Percentiles rank a stretch among this genome's conserved stretches.
Conservation (phyloP, 768 basidiomycete species). For the Kwoniella heveanensis region DNA sequence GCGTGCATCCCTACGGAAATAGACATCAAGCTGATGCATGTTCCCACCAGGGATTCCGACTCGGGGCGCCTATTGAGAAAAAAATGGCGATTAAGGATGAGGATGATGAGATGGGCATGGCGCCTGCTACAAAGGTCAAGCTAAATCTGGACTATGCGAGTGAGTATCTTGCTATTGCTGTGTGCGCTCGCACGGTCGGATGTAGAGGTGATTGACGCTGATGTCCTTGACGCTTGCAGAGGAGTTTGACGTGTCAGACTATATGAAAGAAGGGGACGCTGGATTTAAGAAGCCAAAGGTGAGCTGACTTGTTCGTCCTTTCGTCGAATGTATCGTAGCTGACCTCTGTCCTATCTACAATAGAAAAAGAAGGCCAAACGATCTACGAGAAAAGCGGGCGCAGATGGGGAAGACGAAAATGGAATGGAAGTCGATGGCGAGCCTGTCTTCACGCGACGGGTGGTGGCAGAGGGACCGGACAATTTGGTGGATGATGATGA, state of each 20-base stretch:
- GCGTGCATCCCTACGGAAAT: too few species aligned
- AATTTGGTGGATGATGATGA: slow-evolving; percentile 99
- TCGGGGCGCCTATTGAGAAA: slow-evolving; percentile 63
- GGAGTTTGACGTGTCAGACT: slow-evolving; percentile 82
- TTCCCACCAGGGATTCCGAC: slow-evolving; percentile 88
- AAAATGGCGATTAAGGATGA: slow-evolving; percentile 61
- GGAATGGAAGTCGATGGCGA: slow-evolving; percentile 80
- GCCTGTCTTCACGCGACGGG: slow-evolving; percentile 63
- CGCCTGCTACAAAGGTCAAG: slow-evolving; percentile 61
- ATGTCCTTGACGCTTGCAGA: slow-evolving; percentile 59
- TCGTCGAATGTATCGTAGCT: not conserved
- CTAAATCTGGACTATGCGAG: slow-evolving; percentile 87
- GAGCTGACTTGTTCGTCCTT: slow-evolving; percentile 17
- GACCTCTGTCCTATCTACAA: not conserved
- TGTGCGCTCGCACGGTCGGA: not conserved
- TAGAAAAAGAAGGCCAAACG: slow-evolving; percentile 90
- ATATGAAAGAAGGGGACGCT: slow-evolving; percentile 83
- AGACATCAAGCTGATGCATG: slow-evolving; percentile 3
- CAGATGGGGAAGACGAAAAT: slow-evolving; percentile 61
- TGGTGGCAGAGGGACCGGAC: slow-evolving; percentile 72
- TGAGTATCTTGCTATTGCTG: slow-evolving; percentile 57
- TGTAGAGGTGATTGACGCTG: slow-evolving; percentile 1
- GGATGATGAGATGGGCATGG: slow-evolving; percentile 67
- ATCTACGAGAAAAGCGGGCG: slow-evolving; percentile 66
- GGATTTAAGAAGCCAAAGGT: slow-evolving; percentile 97